These are phyloP conservation scores for Singerocomus rubriflavus DNA, from an alignment of 1,284 basidiomycete species.

Conservation along the genomic window DNA sequence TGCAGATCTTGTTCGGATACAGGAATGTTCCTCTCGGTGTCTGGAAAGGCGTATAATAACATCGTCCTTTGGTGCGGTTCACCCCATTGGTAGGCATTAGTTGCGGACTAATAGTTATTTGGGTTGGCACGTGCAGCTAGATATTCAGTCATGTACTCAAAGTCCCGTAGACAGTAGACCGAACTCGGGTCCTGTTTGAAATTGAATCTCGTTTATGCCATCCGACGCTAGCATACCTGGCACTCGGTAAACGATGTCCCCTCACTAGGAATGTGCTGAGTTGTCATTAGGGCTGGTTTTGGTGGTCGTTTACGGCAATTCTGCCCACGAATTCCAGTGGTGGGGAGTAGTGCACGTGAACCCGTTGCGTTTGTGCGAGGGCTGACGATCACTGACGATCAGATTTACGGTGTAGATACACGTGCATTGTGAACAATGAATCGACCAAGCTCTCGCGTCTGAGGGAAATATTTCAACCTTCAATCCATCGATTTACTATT, in stretches of 20 bases:
- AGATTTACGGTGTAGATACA: not conserved
- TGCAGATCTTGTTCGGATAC: not conserved
- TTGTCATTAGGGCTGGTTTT: no score
- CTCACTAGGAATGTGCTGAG: not conserved
- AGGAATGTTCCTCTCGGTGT: not conserved
- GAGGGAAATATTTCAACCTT: no score
- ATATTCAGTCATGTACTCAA: not conserved
- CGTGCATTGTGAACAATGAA: not conserved
- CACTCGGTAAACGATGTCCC: not conserved
- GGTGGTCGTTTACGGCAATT: not conserved
- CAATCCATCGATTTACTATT: not conserved
- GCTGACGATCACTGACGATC: not conserved
- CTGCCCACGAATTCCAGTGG: not conserved
- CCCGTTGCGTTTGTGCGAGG: not conserved
- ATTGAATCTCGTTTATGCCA: not conserved
- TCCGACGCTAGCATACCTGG: conserved; percentile 2
- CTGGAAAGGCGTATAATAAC: not conserved
- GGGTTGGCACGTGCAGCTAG: not conserved
- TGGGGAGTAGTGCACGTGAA: not conserved
- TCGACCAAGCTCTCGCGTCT: not conserved
- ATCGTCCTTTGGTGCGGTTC: not conserved
- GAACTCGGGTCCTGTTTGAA: not conserved
- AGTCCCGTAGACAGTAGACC: not conserved
- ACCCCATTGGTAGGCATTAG: not conserved
- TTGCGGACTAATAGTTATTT: not conserved